Evolutionary conservation across 139 green algal genomes (phyloP), one percentile per base, ranked within the genome.

Genomic region (Mesotaenium endlicherianum): DNA sequence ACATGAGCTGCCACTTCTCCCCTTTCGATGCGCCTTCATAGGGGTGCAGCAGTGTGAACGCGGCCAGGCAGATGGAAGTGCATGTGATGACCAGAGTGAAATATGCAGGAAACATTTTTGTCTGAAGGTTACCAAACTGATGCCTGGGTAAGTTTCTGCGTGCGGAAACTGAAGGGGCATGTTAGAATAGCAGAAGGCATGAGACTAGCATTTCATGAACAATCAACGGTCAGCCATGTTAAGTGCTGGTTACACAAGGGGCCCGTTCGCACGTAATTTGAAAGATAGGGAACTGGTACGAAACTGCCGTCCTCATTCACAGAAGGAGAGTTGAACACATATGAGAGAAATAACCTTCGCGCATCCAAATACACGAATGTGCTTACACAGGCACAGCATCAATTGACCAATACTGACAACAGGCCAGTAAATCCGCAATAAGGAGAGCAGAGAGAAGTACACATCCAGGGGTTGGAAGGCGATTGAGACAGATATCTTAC

Each of bases 71-170:
- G 26, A 71, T 36, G 4, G 69, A 41, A 3, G 17, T 5, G 42
- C 26, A 85, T 8, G 44, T 3, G 14, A 17, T 6, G 4, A 75
- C n/a, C 3, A 83, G 3, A 8, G 14, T 36, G 81, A 87, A 87
- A 42, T 87, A 87, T 31, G 75, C 81, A 16, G 81, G 81, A 49
- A 87, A 87, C 36, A 87, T 75, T 1, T 85, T 86, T 1, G 31
- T 64, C 67, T 87, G 81, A 0, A 87, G 16, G 20, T 11, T 85
- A 14, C 81, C 81, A 60, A 87, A 87, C 42, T 86, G 79, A 58
- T 85, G 81, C 2, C 81, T 75, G 34, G 81, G 81, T 20, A 87
- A 74, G 47, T 79, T 49, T 11, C 77, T 84, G 76, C 16, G 30
- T 36, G 47, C 17, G 4, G 11, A 69, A 50, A n/a, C 20, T 26